These are phyloP conservation scores for Elymus sibiricus DNA, from an alignment of 176 grass and related monocot species.

Conservation along the genomic window DNA sequence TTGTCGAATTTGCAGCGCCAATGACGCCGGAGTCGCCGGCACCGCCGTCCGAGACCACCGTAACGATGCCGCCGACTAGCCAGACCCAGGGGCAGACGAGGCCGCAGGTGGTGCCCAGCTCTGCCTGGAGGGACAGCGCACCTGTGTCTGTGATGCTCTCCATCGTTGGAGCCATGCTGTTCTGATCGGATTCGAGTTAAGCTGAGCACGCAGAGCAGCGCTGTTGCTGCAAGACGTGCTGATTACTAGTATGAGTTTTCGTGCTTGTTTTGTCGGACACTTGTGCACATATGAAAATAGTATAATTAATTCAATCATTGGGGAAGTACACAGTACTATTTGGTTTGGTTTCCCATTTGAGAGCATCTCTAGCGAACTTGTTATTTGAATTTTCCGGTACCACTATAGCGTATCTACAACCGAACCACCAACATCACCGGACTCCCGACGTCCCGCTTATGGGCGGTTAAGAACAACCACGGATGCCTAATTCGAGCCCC, in stretches of 20 bases:
- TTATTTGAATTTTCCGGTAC: no score
- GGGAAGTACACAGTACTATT: no score
- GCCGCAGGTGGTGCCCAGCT: constrained; percentile 48
- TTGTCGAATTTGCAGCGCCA: constrained; percentile 5
- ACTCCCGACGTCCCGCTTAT: no score
- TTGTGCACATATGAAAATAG: neutral
- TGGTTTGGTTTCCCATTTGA: no score
- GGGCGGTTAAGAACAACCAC: no score
- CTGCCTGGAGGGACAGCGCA: constrained; percentile 11
- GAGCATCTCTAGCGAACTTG: no score
- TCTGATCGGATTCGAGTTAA: neutral
- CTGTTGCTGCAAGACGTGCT: neutral
- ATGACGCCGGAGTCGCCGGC: constrained; percentile 25
- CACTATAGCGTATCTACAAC: no score
- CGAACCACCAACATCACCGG: no score
- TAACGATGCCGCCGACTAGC: constrained; percentile 17
- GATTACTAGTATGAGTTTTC: neutral
- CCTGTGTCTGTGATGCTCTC: neutral
- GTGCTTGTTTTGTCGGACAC: neutral
- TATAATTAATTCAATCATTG: no score
- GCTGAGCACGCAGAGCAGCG: neutral
- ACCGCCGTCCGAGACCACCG: constrained; percentile 12
- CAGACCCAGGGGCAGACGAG: constrained; percentile 40
- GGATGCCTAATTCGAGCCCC: no score
- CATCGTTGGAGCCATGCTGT: neutral